phyloP scores from a whole-genome alignment of 495 filamentous ascomycete species.

The Aspergillus nidulans region DNA sequence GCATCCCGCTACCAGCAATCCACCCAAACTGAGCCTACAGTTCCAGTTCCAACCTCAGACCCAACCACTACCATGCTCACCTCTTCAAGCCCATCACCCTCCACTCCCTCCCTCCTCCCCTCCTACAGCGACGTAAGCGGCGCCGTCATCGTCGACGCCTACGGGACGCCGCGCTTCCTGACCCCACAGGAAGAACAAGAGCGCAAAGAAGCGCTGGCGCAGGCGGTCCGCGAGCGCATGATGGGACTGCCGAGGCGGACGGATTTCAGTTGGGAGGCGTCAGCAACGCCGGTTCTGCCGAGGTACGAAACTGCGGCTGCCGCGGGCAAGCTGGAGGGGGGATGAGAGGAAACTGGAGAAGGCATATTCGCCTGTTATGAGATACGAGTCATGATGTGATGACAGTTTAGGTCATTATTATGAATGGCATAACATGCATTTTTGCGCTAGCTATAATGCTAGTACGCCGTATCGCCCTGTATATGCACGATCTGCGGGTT shows the following conservation, averaged over 20 bases:
- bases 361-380: neutral
- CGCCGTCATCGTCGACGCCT: constrained; percentile 25
- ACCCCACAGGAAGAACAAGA: constrained; percentile 26
- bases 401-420: no score
- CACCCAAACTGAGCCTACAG: neutral
- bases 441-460: no score
- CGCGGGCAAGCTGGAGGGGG: neutral
- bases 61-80: constrained; percentile 4
- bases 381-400: neutral
- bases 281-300: constrained; percentile 13
- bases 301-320: constrained; percentile 15
- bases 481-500: no score
- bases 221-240: constrained; percentile 29
- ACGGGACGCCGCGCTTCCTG: constrained; percentile 26
- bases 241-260: constrained; percentile 23
- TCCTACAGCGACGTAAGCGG: constrained; percentile 30
- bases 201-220: constrained; percentile 15
- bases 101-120: constrained; percentile 13
- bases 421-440: no score
- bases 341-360: neutral
- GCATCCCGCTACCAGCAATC: neutral
- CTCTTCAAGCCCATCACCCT: neutral
- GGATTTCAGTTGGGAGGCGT: constrained; percentile 22
- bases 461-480: no score
- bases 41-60: neutral